These are phyloP conservation scores for Aspergillus steynii DNA, from an alignment of 495 filamentous ascomycete species.

Conservation along the genomic window DNA sequence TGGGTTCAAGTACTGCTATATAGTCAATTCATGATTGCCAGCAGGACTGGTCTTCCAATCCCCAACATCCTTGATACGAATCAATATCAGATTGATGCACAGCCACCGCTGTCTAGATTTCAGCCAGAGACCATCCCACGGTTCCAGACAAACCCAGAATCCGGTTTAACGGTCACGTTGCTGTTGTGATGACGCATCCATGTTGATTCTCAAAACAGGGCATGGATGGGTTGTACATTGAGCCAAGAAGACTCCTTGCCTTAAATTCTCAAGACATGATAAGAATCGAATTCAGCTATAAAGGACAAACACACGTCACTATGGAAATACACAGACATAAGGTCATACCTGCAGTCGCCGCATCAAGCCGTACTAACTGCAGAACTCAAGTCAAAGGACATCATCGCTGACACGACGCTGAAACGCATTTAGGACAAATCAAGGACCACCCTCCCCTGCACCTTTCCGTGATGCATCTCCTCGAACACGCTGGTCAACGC, in stretches of 20 bases:
- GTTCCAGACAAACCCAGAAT: no score
- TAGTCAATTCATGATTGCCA: not conserved
- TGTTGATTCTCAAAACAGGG: not conserved
- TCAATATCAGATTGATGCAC: no score
- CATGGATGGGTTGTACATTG: not conserved
- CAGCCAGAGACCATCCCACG: no score
- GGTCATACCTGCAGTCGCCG: not conserved
- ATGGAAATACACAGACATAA: not conserved
- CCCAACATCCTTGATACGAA: no score
- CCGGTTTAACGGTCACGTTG: no score
- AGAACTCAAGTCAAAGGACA: not conserved
- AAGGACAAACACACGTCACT: not conserved
- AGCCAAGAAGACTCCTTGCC: no score
- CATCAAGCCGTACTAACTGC: not conserved
- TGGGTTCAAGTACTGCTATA: not conserved
- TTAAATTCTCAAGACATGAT: not conserved
- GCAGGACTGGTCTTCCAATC: not conserved
- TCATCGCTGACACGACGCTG: not conserved
- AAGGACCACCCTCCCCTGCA: slow-evolving; percentile 61
- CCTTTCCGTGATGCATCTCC: slow-evolving; percentile 56
- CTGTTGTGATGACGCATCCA: no score
- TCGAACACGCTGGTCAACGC: slow-evolving; percentile 60
- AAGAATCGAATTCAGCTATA: not conserved
- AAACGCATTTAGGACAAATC: slow-evolving; percentile 44
- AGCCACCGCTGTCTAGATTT: no score